Base-by-base conservation (phyloP, 805 yeast genomes). In the Wickerhamomyces bovis region DNA sequence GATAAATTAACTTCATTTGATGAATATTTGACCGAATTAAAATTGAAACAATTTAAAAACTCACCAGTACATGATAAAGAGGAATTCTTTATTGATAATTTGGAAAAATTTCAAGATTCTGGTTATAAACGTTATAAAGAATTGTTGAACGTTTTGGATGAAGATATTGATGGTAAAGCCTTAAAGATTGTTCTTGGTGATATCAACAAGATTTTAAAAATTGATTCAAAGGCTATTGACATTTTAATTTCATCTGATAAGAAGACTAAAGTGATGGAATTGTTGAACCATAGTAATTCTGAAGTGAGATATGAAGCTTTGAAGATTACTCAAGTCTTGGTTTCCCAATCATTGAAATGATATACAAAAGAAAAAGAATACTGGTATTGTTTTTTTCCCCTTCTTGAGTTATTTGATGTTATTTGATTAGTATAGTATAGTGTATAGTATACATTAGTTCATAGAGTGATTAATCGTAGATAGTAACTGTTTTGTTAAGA, bases 291-390 rank as follows among this genome's bases (percentile, higher is more conserved):
- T 48, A 78, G 83, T 38, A 90, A 89, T 64, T 77, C 90, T 20
- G 94, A 88, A 62, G 90, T 94, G 54, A 87, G 92, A 63, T 94
- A 85, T 63, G 97, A 92, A 71, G 98, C 98, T 2, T 77, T 94
- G 61, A 88, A 87, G 65, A 89, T 97, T 4, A 88, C 97, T n/a
- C 99, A 94, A 71, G 78, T 83, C 47, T 79, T 94, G 58, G 95
- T 94, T 45, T 89, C 96, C 4, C 89, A 88, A 60, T 75, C 84
- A n/a, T 77, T 84, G 55, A 76, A 69, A 51, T 67, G 53, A 50
- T 28, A 4, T 13, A 38, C 25, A 8, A 38, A 25, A 23, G 21
- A 35, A 41, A 43, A 15, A 39, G 30, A 23, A 31, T 26, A 36
- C 35, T 38, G 41, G 45, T 45, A 45, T 41, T n/a, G n/a, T 41